Percentiles rank a stretch among this genome's conserved stretches.
Evolutionary conservation across 495 filamentous ascomycete genomes (phyloP).

Genomic region (Oidiodendron maius): DNA sequence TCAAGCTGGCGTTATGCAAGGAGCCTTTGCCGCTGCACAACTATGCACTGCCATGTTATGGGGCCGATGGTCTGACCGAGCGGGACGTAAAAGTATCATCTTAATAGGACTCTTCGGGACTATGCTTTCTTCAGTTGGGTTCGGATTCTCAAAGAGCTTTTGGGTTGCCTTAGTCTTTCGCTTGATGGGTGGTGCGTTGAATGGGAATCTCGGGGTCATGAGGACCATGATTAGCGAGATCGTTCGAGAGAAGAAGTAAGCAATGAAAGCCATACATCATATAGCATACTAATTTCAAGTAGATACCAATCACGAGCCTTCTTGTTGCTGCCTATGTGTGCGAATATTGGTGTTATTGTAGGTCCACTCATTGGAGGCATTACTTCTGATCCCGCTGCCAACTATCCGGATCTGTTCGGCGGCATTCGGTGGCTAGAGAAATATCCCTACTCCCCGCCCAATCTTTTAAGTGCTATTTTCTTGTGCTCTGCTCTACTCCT

Average conservation of each 20-base stretch:
- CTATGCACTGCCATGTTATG: slow-evolving; percentile 82
- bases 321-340: slow-evolving; percentile 73
- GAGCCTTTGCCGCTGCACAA: slow-evolving; percentile 76
- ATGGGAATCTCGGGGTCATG: slow-evolving; percentile 79
- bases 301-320: slow-evolving; percentile 77
- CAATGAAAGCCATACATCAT: slow-evolving; percentile 44
- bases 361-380: slow-evolving; percentile 72
- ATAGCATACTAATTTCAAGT: slow-evolving; percentile 64
- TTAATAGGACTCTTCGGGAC: slow-evolving; percentile 71
- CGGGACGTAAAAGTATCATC: slow-evolving; percentile 72
- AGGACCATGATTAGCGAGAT: slow-evolving; percentile 75
- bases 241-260: slow-evolving; percentile 57
- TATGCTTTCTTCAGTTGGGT: slow-evolving; percentile 66
- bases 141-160: slow-evolving; percentile 71
- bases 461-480: slow-evolving; percentile 65
- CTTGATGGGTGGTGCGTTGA: slow-evolving; percentile 67
- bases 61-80: slow-evolving; percentile 61
- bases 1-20: slow-evolving; percentile 74
- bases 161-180: slow-evolving; percentile 68
- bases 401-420: slow-evolving; percentile 63
- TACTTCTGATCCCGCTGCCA: slow-evolving; percentile 66
- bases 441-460: slow-evolving; percentile 72
- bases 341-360: slow-evolving; percentile 72
- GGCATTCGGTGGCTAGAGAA: slow-evolving; percentile 58
- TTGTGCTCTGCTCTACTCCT: slow-evolving; percentile 46